Percentiles rank a stretch among this genome's conserved stretches.
phyloP scores from a whole-genome alignment of 169 alveolate genomes.

The Eimeria falciformis region DNA sequence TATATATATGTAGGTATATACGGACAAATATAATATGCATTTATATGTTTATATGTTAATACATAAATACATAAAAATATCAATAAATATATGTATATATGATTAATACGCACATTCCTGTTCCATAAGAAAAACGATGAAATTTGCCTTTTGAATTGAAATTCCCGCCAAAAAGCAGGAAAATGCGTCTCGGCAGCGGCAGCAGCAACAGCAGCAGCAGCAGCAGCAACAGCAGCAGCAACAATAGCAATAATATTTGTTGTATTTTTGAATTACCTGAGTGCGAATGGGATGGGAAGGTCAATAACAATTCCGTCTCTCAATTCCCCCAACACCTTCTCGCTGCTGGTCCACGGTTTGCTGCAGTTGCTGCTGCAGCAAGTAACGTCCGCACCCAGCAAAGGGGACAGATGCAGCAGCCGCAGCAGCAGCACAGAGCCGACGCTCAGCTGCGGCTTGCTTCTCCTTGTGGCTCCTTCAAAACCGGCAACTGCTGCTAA shows the following conservation, averaged over 20 bases:
- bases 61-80: too few species aligned
- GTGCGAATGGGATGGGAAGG: constrained; percentile 64
- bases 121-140: not conserved
- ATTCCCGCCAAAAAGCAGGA: not conserved
- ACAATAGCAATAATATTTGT: not conserved
- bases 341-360: constrained; percentile 74
- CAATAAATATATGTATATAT: too few species aligned
- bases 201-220: not conserved
- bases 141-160: not conserved
- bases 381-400: constrained; percentile 69
- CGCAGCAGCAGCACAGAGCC: constrained; percentile 72
- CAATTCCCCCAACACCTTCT: constrained; percentile 68
- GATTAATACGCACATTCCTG: not conserved
- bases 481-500: constrained; percentile 65
- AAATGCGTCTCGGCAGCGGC: not conserved
- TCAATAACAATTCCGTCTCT: constrained; percentile 62
- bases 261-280: not conserved
- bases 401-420: constrained; percentile 26
- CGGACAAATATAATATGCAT: not conserved
- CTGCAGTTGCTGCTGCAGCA: constrained; percentile 75
- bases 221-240: constrained; percentile 13
- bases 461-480: constrained; percentile 71
- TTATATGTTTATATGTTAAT: too few species aligned
- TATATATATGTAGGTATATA: too few species aligned
- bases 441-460: constrained; percentile 60